Conservation (phyloP, 2,329 filamentous ascomycete species). For the Cercospora canescens region DNA sequence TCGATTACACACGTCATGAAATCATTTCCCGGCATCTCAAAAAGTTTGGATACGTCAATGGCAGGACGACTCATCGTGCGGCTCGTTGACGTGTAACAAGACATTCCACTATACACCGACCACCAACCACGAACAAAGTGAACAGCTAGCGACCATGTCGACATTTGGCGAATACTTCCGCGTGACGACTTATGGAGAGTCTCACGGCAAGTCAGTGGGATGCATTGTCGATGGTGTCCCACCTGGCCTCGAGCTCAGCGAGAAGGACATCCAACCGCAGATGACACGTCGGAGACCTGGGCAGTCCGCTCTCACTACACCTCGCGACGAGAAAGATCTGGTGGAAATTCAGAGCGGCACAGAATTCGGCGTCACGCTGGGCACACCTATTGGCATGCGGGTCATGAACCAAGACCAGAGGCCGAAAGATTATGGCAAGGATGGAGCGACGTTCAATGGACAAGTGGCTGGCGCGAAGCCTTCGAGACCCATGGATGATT, state of each 20-base stretch:
- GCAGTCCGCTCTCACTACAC: slow-evolving; percentile 86
- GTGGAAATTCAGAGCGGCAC: slow-evolving; percentile 92
- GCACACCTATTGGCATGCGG: slow-evolving; percentile 84
- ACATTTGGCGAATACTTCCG: slow-evolving; percentile 81
- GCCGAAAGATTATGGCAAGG: slow-evolving; percentile 78
- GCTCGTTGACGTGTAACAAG: background rate
- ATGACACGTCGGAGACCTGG: slow-evolving; percentile 88
- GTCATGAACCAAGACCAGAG: slow-evolving; percentile 92
- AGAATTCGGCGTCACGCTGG: slow-evolving; percentile 84
- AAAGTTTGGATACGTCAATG: background rate
- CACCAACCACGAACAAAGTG: background rate
- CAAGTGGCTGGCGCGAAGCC: slow-evolving; percentile 4
- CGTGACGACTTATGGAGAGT: slow-evolving; percentile 84
- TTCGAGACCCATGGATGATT: slow-evolving; percentile 79
- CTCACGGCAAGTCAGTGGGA: slow-evolving; percentile 88
- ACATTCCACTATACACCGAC: background rate
- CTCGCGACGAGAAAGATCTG: slow-evolving; percentile 86
- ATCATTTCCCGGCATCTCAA: background rate
- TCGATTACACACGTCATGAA: background rate
- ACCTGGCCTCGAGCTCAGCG: slow-evolving; percentile 80
- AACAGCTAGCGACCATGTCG: slow-evolving; percentile 62
- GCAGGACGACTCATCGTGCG: background rate
- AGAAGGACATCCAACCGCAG: slow-evolving; percentile 79
- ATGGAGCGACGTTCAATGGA: slow-evolving; percentile 39
- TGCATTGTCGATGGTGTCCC: slow-evolving; percentile 94